A percentile compares a stretch with the other conserved stretches of the same genome.
Conservation (phyloP, 1,284 basidiomycete species). For the Heterobasidion parviporum region DNA sequence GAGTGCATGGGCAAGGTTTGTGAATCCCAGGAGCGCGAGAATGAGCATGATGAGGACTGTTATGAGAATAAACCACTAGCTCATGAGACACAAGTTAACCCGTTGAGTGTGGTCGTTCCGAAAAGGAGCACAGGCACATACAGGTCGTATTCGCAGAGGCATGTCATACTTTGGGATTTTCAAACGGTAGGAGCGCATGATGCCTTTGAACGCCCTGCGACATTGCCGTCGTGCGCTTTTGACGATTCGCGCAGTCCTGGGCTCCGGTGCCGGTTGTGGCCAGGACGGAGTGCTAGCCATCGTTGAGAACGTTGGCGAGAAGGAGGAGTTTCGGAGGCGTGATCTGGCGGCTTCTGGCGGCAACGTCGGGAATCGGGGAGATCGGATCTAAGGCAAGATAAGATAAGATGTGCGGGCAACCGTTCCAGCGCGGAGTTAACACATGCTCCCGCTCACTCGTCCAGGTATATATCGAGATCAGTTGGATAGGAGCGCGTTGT, state of each 20-base stretch:
- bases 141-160: slow-evolving; percentile 66
- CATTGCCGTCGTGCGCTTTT: slow-evolving; percentile 20
- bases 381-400: not conserved
- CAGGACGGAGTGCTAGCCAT: not conserved
- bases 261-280: not conserved
- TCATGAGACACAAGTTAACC: not conserved
- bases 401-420: not conserved
- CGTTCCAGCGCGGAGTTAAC: not conserved
- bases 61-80: slow-evolving; percentile 67
- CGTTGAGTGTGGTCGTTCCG: slow-evolving; percentile 6
- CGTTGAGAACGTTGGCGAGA: not conserved
- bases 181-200: slow-evolving; percentile 50
- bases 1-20: slow-evolving; percentile 53
- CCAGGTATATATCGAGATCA: not conserved
- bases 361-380: not conserved
- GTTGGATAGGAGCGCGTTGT: not conserved
- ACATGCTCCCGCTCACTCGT: too few relatives aligned
- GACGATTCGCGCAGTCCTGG: not conserved
- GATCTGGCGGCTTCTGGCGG: not conserved
- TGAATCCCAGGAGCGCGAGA: slow-evolving; percentile 68
- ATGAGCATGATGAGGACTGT: slow-evolving; percentile 56
- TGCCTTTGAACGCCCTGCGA: slow-evolving; percentile 31
- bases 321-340: not conserved
- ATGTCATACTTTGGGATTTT: slow-evolving; percentile 58
- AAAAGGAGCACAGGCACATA: slow-evolving; percentile 25